A percentile compares a stretch with the other conserved stretches of the same genome.
Conservation (phyloP, 2,329 filamentous ascomycete genomes). For the Ceratocystis albifundus region DNA sequence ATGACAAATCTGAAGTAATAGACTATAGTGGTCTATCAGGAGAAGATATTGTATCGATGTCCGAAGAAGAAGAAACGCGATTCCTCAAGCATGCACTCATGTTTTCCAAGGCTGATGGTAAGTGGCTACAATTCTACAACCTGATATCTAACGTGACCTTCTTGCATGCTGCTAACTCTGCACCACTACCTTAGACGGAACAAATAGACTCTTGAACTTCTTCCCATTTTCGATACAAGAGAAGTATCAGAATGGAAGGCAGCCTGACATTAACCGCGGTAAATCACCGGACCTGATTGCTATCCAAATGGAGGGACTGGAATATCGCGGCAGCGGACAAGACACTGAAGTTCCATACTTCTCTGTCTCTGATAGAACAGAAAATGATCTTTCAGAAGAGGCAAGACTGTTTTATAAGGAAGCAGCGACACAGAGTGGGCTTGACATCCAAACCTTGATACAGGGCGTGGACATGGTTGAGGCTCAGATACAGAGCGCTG, state of each 20-base stretch:
- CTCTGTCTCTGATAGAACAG: constrained; percentile 17
- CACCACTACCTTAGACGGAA: neutral
- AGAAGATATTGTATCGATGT: constrained; percentile 51
- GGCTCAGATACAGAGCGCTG: constrained; percentile 15
- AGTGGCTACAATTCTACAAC: neutral
- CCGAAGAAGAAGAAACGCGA: constrained; percentile 47
- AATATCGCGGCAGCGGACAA: neutral
- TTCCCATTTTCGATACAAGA: constrained; percentile 16
- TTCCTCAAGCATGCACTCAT: constrained; percentile 44
- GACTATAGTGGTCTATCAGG: constrained; percentile 47
- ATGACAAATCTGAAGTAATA: constrained; percentile 27
- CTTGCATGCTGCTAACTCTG: neutral
- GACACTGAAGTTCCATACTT: neutral
- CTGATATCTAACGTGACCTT: neutral
- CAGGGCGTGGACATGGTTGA: constrained; percentile 24
- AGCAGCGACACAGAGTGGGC: constrained; percentile 18
- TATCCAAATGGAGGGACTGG: neutral
- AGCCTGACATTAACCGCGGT: neutral
- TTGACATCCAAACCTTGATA: constrained; percentile 20
- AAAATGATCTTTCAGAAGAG: constrained; percentile 21
- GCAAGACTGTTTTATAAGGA: constrained; percentile 22
- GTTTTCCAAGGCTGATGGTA: constrained; percentile 22
- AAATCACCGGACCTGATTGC: neutral
- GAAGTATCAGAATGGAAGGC: neutral
- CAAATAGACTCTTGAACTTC: constrained; percentile 10